phyloP scores from a whole-genome alignment of 106 monocot species.

The Dendrobium catenatum region DNA sequence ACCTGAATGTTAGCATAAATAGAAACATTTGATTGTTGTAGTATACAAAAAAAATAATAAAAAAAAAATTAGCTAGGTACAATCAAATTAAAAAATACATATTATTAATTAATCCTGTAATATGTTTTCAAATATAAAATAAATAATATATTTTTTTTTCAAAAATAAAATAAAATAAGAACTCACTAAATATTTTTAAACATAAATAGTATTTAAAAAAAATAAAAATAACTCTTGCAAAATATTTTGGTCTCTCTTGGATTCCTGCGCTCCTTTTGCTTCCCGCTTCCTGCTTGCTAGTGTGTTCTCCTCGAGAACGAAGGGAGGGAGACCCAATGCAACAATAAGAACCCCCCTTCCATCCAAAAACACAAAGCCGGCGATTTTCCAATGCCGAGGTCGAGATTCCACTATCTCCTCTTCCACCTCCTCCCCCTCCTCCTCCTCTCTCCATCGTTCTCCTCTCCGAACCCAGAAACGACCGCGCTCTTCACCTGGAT shows the following conservation, averaged over 20 bases:
- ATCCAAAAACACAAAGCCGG: background rate
- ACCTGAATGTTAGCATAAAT: too few species aligned
- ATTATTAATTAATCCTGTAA: too few species aligned
- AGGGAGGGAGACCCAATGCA: conserved; percentile 10
- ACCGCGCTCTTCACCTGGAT: conserved; percentile 11
- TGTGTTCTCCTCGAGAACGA: background rate
- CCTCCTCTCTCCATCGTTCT: background rate
- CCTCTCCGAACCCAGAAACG: conserved; percentile 7
- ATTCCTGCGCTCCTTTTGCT: background rate
- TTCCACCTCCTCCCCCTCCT: conserved; percentile 1
- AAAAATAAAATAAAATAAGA: too few species aligned
- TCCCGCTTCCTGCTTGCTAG: background rate
- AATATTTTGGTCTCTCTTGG: background rate
- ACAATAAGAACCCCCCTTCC: background rate
- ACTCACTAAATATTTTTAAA: too few species aligned
- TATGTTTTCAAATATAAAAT: too few species aligned
- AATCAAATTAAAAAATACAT: too few species aligned
- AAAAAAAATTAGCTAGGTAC: too few species aligned
- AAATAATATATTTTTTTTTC: too few species aligned
- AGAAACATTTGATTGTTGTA: too few species aligned
- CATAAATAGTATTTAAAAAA: too few species aligned
- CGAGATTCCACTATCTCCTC: background rate
- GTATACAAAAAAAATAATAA: too few species aligned
- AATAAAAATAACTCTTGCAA: too few species aligned
- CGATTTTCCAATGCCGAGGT: conserved; percentile 1